Evolutionary conservation across 768 basidiomycete species (phyloP), one percentile per base, ranked within the genome.

Genomic region (Mycena rosella): DNA sequence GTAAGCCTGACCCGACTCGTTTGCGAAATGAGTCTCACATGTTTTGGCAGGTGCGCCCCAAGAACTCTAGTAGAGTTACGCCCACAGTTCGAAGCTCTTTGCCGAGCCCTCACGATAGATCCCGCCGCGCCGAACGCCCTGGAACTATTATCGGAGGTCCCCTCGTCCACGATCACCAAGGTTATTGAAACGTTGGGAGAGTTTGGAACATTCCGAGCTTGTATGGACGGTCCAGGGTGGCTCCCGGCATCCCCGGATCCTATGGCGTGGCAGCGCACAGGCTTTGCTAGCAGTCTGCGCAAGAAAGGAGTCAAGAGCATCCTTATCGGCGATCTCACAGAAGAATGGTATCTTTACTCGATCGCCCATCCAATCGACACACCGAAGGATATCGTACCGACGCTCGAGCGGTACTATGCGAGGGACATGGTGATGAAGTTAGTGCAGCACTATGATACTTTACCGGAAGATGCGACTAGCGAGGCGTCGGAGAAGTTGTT

Each of bases 261-360:
- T 2, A 91, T 94, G 88, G 79, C 81, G 42, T 92, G 89, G 85
- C 92, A 94, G 72, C 85, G 85, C 17, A 83, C 83, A 1, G 90
- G 92, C 3, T 82, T 95, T 58, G 89, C 89, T 0, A 77, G 77
- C 13, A 84, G 81, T 1, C 82, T 93, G 15, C 77, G 74, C 49
- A 85, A 81, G 22, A 88, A 86, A 22, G 91, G 92, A 3, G 82
- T 93, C 49, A 83, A 80, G 44, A 87, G 85, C 73, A 80, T 94
- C 63, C 80, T 89, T 55, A 78, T 90, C n/a, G 92, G 93, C 11
- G 89, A 92, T 60, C 82, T 92, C 55, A 83, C 80, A 18, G 91
- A 93, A 71, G 92, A 94, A 75, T 93, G 92, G 91, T 91, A 88
- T 75, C 83, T 93, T 56, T 93, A 93, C 71, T 86, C 90, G 17